Percentiles rank a stretch among this genome's conserved stretches.
These are phyloP conservation scores for Diophrys appendiculata DNA, from an alignment of 73 alveolate genomes.

Conservation along the genomic window DNA sequence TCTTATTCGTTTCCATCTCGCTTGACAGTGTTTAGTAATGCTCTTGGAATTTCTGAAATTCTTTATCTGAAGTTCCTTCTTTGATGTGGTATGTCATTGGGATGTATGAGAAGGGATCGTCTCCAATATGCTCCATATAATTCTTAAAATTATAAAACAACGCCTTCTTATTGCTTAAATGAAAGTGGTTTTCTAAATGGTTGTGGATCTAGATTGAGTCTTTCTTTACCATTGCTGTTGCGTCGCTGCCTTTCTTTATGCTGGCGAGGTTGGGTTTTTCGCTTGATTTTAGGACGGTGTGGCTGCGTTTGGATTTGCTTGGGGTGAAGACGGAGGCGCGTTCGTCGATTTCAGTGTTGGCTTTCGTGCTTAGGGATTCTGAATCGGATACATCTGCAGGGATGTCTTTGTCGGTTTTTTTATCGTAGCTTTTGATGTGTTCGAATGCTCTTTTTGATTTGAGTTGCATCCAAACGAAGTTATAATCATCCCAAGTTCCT, in stretches of 20 bases:
- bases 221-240: no score
- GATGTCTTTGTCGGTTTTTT: no score
- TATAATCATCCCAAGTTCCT: slow-evolving; percentile 35
- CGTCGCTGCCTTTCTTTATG: no score
- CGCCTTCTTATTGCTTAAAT: slow-evolving; percentile 18
- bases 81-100: slow-evolving; percentile 29
- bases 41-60: neutral
- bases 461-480: neutral
- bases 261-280: no score
- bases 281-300: no score
- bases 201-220: no score
- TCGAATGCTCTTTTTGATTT: neutral
- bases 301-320: no score
- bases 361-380: no score
- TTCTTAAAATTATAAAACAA: slow-evolving; percentile 13
- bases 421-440: no score
- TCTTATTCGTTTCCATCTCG: neutral
- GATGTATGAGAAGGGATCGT: slow-evolving; percentile 20
- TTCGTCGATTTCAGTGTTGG: no score
- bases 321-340: no score
- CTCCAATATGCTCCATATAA: slow-evolving; percentile 8
- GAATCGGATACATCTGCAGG: no score
- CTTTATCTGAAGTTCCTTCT: slow-evolving; percentile 11
- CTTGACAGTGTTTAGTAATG: neutral
- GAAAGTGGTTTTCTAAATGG: slow-evolving; percentile 20